phyloP scores from a whole-genome alignment of 176 grass and related monocot species.

The Avena insularis region DNA sequence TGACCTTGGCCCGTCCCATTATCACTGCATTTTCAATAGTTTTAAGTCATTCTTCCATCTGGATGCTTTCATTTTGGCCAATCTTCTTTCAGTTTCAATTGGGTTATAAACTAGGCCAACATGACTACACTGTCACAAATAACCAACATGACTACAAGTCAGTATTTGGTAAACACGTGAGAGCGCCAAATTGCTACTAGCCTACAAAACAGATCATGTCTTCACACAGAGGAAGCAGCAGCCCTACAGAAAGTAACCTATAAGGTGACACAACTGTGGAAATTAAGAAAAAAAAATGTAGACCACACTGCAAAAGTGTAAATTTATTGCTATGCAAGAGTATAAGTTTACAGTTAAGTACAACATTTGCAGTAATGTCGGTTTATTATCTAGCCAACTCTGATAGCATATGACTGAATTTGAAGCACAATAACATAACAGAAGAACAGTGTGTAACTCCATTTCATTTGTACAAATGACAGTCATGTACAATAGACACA shows the following conservation, averaged over 20 bases:
- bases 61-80: too few species aligned
- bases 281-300: not conserved
- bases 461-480: slow-evolving; percentile 42
- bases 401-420: not conserved
- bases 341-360: slow-evolving; percentile 10
- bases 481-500: slow-evolving; percentile 42
- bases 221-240: not conserved
- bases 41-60: too few species aligned
- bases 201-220: not conserved
- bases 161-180: not conserved
- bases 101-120: too few species aligned
- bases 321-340: not conserved
- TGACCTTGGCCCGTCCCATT: too few species aligned
- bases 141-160: not conserved
- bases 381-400: not conserved
- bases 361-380: not conserved
- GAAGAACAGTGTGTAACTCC: not conserved
- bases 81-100: too few species aligned
- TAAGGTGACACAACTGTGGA: not conserved
- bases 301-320: not conserved
- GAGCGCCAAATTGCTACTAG: not conserved
- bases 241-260: not conserved
- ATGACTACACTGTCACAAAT: too few species aligned
- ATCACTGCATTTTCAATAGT: too few species aligned
- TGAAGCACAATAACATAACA: slow-evolving; percentile 24